Evolutionary conservation across 495 filamentous ascomycete genomes (phyloP), one percentile per base, ranked within the genome.

Genomic region (Xylaria bambusicola): DNA sequence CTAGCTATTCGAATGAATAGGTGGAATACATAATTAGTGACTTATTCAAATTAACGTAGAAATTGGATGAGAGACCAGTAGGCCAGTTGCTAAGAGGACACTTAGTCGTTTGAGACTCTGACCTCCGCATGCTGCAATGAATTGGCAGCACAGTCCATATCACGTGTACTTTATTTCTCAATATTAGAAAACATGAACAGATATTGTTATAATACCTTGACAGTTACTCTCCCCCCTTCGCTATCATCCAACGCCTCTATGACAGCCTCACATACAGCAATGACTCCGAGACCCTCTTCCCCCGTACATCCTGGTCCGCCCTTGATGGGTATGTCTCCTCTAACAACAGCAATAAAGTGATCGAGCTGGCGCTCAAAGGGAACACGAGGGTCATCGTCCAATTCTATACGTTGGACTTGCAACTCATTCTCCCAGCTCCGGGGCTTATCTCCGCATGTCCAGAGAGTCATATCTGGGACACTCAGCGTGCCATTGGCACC

Each of bases 331-430:
- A 33, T 68, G 18, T 31, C 62, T 0, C 77, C 77, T 26, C 63
- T 67, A 3, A 86, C 63, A 13, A 86, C 78, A 56, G 75, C 75
- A 9, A 85, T 79, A 56, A 86, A 81, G 70, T 87, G 80, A 48
- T 69, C 67, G 9, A 86, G 56, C 67, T 86, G 84, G 57, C 75
- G 50, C 69, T 84, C 80, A 71, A 85, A 84, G 36, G 81, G 82
- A 27, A 71, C 61, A 10, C 62, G 58, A 8, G 42, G 26, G 54
- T 69, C 66, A 40, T 62, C 66, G 13, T 74, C 68, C 26, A 82
- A 71, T 26, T 73, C 71, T 5, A 81, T 27, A 23, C 58, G 58
- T 52, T 70, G 68, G 13, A 49, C 55, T 31, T 61, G 56, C 6
- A 77, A 58, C 31, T 46, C 53, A 21, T 67, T 60, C 12, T 44